A percentile compares a stretch with the other conserved stretches of the same genome.
phyloP scores from a whole-genome alignment of 805 yeast species.

The Monosporozyma servazzii region DNA sequence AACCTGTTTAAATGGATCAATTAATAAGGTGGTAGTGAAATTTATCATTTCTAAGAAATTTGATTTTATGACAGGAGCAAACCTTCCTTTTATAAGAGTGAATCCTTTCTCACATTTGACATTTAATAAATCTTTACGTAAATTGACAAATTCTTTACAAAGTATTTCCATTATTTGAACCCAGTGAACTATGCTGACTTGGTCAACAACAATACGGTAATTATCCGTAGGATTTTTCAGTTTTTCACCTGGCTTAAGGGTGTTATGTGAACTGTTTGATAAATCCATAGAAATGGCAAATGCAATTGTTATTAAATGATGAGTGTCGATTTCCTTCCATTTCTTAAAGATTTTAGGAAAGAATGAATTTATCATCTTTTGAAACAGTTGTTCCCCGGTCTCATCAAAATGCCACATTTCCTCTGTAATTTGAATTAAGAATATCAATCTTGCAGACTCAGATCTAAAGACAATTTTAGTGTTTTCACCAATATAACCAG shows the following conservation, averaged over 20 bases:
- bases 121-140: slow-evolving; percentile 62
- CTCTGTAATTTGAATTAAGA: slow-evolving; percentile 77
- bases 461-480: slow-evolving; percentile 84
- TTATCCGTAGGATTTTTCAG: slow-evolving; percentile 64
- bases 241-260: slow-evolving; percentile 62
- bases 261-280: slow-evolving; percentile 41
- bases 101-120: slow-evolving; percentile 29
- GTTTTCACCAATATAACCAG: slow-evolving; percentile 64
- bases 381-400: slow-evolving; percentile 88
- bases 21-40: slow-evolving; percentile 66
- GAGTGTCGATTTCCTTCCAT: slow-evolving; percentile 82
- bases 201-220: slow-evolving; percentile 91
- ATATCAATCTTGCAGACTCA: slow-evolving; percentile 76
- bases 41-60: slow-evolving; percentile 82
- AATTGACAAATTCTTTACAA: slow-evolving; percentile 74
- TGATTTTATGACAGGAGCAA: slow-evolving; percentile 83
- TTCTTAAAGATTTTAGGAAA: slow-evolving; percentile 81
- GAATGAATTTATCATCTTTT: slow-evolving; percentile 82
- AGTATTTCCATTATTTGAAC: slow-evolving; percentile 82
- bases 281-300: slow-evolving; percentile 70
- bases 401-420: slow-evolving; percentile 99
- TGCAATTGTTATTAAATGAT: slow-evolving; percentile 85
- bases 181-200: slow-evolving; percentile 84
- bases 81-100: slow-evolving; percentile 43
- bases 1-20: slow-evolving; percentile 71